Evolutionary conservation across 2,329 filamentous ascomycete species (phyloP).

Genomic region (Colletotrichum gigasporum): DNA sequence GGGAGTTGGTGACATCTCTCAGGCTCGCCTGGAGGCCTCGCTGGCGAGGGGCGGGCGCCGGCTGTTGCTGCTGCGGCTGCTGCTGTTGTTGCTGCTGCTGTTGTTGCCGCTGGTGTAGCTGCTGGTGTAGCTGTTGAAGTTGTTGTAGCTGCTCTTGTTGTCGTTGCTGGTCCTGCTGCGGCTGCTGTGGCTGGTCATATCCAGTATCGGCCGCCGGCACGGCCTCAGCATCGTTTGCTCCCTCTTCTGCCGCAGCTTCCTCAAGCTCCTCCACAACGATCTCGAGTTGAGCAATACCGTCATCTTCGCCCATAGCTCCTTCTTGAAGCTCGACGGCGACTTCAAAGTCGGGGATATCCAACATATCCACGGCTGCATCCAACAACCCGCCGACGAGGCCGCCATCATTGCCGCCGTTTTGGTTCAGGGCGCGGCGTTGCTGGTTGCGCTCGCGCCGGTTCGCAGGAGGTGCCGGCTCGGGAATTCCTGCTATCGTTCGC

Average conservation of each 20-base stretch:
- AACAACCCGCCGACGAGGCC: slow-evolving; percentile 36
- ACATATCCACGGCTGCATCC: slow-evolving; percentile 34
- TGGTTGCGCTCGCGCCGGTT: slow-evolving; percentile 8
- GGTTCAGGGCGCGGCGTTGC: slow-evolving; percentile 10
- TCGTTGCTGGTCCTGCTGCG: neutral
- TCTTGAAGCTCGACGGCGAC: slow-evolving; percentile 36
- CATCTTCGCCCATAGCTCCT: slow-evolving; percentile 46
- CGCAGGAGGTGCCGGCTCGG: slow-evolving; percentile 29
- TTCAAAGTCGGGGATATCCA: slow-evolving; percentile 35
- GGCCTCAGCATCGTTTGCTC: neutral
- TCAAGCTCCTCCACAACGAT: slow-evolving; percentile 43
- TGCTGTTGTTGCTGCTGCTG: slow-evolving; percentile 22
- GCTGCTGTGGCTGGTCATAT: neutral
- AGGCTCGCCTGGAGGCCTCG: slow-evolving; percentile 47
- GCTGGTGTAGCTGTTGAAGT: slow-evolving; percentile 28
- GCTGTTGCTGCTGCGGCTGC: neutral
- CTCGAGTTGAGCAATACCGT: slow-evolving; percentile 33
- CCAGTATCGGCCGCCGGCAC: neutral
- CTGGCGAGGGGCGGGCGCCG: slow-evolving; percentile 34
- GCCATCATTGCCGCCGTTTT: slow-evolving; percentile 28
- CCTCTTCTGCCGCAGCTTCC: slow-evolving; percentile 35
- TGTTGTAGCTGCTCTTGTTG: slow-evolving; percentile 42
- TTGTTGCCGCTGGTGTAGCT: neutral
- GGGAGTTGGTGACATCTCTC: slow-evolving; percentile 56
- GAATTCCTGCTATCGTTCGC: slow-evolving; percentile 52